A percentile compares a stretch with the other conserved stretches of the same genome.
Conservation (phyloP, 2,329 filamentous ascomycete genomes). For the Calycina marina region DNA sequence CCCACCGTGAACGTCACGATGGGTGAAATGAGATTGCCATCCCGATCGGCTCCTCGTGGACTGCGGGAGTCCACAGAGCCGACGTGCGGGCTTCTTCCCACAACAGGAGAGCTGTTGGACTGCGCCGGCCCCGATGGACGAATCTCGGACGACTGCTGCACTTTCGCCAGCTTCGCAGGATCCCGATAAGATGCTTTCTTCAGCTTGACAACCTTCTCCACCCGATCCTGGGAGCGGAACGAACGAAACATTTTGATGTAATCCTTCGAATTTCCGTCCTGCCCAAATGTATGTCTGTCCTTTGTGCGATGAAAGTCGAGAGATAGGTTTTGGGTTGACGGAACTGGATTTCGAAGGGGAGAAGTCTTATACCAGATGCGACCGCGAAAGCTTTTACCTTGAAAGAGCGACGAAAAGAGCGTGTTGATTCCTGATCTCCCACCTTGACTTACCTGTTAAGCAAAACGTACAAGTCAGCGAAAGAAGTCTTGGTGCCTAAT, state of each 20-base stretch:
- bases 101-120: conserved; percentile 33
- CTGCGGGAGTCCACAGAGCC: conserved; percentile 1
- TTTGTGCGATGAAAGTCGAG: conserved; percentile 87
- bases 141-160: conserved; percentile 64
- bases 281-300: too few species aligned
- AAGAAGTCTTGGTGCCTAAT: not conserved
- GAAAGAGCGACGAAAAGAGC: conserved; percentile 23
- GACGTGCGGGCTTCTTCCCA: conserved; percentile 25
- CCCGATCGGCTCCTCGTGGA: conserved; percentile 1
- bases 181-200: conserved; percentile 62
- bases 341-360: conserved; percentile 6
- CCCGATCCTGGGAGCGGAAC: conserved; percentile 70
- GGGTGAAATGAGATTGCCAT: conserved; percentile 36
- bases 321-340: conserved; percentile 12
- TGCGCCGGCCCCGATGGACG: conserved; percentile 4
- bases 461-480: not conserved
- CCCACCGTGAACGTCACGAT: conserved; percentile 83
- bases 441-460: not conserved
- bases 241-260: conserved; percentile 45
- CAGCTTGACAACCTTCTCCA: conserved; percentile 73
- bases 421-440: conserved; percentile 6
- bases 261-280: not conserved
- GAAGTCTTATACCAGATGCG: conserved; percentile 8
- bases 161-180: conserved; percentile 65
- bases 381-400: conserved; percentile 12